A percentile compares a stretch with the other conserved stretches of the same genome.
phyloP scores from a whole-genome alignment of 2,329 filamentous ascomycete species.

The Thermomyces lanuginosus region DNA sequence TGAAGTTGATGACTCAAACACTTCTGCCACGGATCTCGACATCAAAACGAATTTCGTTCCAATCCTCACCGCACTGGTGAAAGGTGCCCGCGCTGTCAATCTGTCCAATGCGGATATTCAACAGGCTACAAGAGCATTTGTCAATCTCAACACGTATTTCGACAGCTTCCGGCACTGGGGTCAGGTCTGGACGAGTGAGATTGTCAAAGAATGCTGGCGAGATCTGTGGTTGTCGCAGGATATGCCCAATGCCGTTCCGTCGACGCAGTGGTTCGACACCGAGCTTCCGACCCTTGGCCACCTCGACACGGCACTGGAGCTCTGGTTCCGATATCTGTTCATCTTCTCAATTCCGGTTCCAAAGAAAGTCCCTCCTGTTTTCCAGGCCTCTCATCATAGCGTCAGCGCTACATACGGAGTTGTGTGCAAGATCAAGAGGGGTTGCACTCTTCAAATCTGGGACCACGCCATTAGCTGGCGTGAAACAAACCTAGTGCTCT shows the following conservation, averaged over 20 bases:
- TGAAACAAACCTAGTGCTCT: slow-evolving; percentile 37
- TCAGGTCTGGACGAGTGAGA: slow-evolving; percentile 31
- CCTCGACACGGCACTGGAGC: slow-evolving; percentile 22
- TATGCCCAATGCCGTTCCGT: slow-evolving; percentile 23
- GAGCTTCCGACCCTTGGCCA: slow-evolving; percentile 23
- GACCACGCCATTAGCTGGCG: slow-evolving; percentile 48
- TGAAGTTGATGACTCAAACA: slow-evolving; percentile 34
- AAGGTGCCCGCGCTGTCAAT: slow-evolving; percentile 32
- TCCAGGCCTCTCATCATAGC: slow-evolving; percentile 47
- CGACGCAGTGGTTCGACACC: slow-evolving; percentile 21
- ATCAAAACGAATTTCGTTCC: slow-evolving; percentile 40
- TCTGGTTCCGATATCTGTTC: slow-evolving; percentile 33
- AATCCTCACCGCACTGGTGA: slow-evolving; percentile 34
- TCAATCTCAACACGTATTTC: slow-evolving; percentile 35
- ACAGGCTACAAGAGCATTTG: slow-evolving; percentile 32
- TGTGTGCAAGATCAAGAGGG: slow-evolving; percentile 44
- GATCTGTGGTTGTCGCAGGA: slow-evolving; percentile 33
- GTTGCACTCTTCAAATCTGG: slow-evolving; percentile 46
- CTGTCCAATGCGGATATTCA: slow-evolving; percentile 29
- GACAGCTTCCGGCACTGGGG: slow-evolving; percentile 33
- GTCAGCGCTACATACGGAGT: slow-evolving; percentile 46
- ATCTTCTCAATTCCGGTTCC: slow-evolving; percentile 43
- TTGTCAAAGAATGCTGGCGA: slow-evolving; percentile 31
- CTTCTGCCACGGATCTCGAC: slow-evolving; percentile 27
- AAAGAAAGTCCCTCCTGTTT: slow-evolving; percentile 41